These are phyloP conservation scores for Eucalyptus erythrocorys DNA, from an alignment of 345 rosid genomes.

Conservation along the genomic window DNA sequence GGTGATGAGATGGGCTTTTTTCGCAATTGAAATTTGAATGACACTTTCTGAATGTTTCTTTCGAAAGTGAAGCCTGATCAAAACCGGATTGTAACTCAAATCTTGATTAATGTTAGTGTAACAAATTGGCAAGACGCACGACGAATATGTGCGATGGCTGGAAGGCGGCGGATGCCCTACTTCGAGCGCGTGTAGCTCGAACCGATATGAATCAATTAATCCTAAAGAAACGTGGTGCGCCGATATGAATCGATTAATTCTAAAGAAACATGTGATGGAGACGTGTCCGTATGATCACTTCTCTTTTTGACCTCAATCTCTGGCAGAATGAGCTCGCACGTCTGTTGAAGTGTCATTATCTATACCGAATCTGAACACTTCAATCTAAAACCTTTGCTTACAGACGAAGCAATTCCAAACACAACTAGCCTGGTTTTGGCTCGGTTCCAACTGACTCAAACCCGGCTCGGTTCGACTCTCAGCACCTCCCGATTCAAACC, in stretches of 20 bases:
- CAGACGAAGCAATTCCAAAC: no score
- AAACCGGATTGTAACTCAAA: neutral
- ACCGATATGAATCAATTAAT: neutral
- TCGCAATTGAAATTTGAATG: neutral
- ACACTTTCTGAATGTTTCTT: neutral
- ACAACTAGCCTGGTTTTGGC: rapidly evolving
- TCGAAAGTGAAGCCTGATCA: neutral
- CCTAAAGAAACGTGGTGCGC: neutral
- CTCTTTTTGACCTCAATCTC: neutral
- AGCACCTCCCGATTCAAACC: no score
- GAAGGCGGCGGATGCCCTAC: neutral
- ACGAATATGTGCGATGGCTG: neutral
- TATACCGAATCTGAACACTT: neutral
- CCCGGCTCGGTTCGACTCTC: no score
- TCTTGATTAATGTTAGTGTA: neutral
- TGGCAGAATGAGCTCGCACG: neutral
- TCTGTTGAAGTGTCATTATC: neutral
- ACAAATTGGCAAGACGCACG: neutral
- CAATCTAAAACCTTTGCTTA: neutral
- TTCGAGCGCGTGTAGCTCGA: neutral
- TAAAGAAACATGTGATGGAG: neutral
- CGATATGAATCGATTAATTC: neutral
- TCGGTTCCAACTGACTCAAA: neutral
- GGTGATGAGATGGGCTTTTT: neutral
- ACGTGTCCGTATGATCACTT: neutral